A percentile compares a stretch with the other conserved stretches of the same genome.
These are phyloP conservation scores for Sporothrix sp. DNA, from an alignment of 2,329 filamentous ascomycete genomes.

Conservation along the genomic window DNA sequence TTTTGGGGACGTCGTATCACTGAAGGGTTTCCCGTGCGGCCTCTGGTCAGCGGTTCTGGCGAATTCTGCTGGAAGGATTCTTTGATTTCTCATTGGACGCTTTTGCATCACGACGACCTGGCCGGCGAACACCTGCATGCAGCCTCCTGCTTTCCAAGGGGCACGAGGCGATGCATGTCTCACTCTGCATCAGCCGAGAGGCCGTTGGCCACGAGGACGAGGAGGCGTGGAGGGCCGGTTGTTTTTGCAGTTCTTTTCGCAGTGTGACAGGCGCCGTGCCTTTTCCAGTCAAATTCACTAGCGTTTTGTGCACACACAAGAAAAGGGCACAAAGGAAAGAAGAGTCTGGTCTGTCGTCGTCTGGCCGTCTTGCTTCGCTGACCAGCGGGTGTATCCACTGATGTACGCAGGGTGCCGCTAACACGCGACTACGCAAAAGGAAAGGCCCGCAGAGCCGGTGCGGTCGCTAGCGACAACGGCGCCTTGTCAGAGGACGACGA, in stretches of 20 bases:
- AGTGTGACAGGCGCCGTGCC: too few relatives aligned
- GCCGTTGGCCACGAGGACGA: not conserved
- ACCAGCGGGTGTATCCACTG: not conserved
- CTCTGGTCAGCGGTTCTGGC: too few relatives aligned
- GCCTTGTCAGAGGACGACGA: not conserved
- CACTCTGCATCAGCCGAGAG: slow-evolving; percentile 6
- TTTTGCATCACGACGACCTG: not conserved
- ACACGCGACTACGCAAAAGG: slow-evolving; percentile 1
- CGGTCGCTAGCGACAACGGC: slow-evolving; percentile 10
- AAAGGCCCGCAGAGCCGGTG: slow-evolving; percentile 10
- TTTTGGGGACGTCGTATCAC: too few relatives aligned
- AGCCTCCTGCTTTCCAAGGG: not conserved
- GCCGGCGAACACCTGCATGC: slow-evolving; percentile 1
- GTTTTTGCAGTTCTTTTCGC: not conserved
- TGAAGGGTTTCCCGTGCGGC: too few relatives aligned
- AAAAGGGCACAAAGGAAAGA: too few relatives aligned
- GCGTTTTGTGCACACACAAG: too few relatives aligned
- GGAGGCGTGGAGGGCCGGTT: not conserved
- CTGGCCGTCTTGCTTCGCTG: too few relatives aligned
- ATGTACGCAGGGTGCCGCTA: not conserved
- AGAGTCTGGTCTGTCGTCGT: too few relatives aligned
- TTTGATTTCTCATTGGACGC: not conserved
- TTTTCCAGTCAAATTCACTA: too few relatives aligned
- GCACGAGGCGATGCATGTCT: slow-evolving; percentile 9
- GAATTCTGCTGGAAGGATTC: too few relatives aligned